phyloP scores from a whole-genome alignment of 2,329 filamentous ascomycete genomes.

The Colletotrichum incanum region DNA sequence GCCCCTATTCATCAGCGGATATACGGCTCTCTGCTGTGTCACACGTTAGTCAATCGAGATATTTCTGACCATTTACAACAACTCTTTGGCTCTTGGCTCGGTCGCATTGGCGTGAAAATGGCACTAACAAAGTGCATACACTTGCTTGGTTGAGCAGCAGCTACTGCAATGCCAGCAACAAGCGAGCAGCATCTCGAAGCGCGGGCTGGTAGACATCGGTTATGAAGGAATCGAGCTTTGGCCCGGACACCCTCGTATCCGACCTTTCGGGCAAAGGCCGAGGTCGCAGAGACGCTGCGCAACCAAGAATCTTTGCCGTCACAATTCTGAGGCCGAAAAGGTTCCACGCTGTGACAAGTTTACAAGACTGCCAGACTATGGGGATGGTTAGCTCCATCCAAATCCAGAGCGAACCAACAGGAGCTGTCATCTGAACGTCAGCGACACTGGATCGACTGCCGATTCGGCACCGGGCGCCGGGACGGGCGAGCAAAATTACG shows the following conservation, averaged over 20 bases:
- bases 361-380: neutral
- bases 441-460: neutral
- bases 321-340: conserved; percentile 8
- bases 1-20: conserved; percentile 12
- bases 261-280: neutral
- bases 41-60: conserved; percentile 37
- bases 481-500: neutral
- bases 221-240: neutral
- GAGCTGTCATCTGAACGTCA: conserved; percentile 13
- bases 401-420: conserved; percentile 11
- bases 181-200: neutral
- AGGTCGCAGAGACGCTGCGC: neutral
- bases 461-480: conserved; percentile 15
- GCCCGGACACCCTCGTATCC: neutral
- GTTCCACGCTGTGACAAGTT: conserved; percentile 6
- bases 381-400: conserved; percentile 9
- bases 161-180: neutral
- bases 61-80: conserved; percentile 24
- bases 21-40: conserved; percentile 16
- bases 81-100: neutral
- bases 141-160: neutral
- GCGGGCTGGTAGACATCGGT: neutral
- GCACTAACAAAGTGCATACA: neutral
- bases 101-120: neutral
- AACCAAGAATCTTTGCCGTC: conserved; percentile 3